Percentiles rank a stretch among this genome's conserved stretches.
Conservation (phyloP, 2,329 filamentous ascomycete genomes). For the Clonostachys solani region DNA sequence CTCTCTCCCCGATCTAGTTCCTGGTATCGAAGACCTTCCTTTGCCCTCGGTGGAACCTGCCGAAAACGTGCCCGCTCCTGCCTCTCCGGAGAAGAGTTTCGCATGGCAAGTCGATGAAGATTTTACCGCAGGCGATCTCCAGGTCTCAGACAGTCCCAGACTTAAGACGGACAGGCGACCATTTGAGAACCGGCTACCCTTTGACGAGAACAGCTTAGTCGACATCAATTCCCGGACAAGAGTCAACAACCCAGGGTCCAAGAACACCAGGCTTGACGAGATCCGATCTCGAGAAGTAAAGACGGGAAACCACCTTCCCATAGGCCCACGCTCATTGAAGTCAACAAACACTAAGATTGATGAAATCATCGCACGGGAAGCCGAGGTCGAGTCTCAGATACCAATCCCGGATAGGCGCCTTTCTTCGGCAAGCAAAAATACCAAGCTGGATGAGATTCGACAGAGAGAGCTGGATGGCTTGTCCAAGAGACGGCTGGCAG, state of each 20-base stretch:
- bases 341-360: slow-evolving; percentile 23
- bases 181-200: slow-evolving; percentile 25
- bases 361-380: slow-evolving; percentile 27
- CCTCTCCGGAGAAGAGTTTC: slow-evolving; percentile 46
- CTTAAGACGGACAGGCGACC: slow-evolving; percentile 31
- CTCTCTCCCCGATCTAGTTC: slow-evolving; percentile 26
- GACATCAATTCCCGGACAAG: slow-evolving; percentile 19
- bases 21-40: slow-evolving; percentile 29
- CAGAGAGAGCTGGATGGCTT: slow-evolving; percentile 35
- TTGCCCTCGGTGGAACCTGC: slow-evolving; percentile 23
- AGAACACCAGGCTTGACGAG: slow-evolving; percentile 39
- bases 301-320: slow-evolving; percentile 15
- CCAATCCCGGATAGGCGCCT: slow-evolving; percentile 20
- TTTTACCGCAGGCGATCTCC: slow-evolving; percentile 51
- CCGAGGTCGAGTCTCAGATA: slow-evolving; percentile 20
- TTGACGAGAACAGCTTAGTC: slow-evolving; percentile 20
- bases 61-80: slow-evolving; percentile 1
- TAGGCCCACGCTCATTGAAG: slow-evolving; percentile 2
- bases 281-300: slow-evolving; percentile 36
- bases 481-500: slow-evolving; percentile 41
- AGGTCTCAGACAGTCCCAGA: slow-evolving; percentile 52
- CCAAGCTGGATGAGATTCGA: slow-evolving; percentile 44
- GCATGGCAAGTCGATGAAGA: slow-evolving; percentile 54
- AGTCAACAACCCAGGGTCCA: slow-evolving; percentile 19
- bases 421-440: slow-evolving; percentile 25